These are phyloP conservation scores for Arachis monticola DNA, from an alignment of 331 rosid species.

Conservation along the genomic window DNA sequence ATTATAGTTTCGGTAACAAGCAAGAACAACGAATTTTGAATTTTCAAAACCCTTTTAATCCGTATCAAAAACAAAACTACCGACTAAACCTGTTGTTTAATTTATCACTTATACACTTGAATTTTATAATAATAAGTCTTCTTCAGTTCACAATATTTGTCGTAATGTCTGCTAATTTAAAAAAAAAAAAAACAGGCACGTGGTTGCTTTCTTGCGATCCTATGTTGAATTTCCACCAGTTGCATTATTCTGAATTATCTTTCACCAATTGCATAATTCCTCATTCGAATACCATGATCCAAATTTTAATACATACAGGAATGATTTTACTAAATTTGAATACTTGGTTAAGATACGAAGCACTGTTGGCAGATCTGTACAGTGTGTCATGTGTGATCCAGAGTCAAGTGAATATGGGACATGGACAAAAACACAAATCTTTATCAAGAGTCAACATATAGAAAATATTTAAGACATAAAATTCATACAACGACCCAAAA, in stretches of 20 bases:
- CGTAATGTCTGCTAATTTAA: too few species aligned
- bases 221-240: too few species aligned
- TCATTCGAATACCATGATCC: slow-evolving; percentile 18
- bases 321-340: not conserved
- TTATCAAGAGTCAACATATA: not conserved
- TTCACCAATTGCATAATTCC: too few species aligned
- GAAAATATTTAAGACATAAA: slow-evolving; percentile 1
- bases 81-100: too few species aligned
- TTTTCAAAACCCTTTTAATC: too few species aligned
- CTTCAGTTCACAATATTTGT: slow-evolving; percentile 45
- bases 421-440: slow-evolving; percentile 17
- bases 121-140: too few species aligned
- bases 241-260: too few species aligned
- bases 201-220: too few species aligned
- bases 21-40: not conserved
- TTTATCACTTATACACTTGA: too few species aligned
- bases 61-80: too few species aligned
- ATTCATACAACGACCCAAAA: slow-evolving; percentile 18
- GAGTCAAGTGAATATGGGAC: slow-evolving; percentile 32
- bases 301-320: not conserved
- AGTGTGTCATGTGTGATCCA: slow-evolving; percentile 28
- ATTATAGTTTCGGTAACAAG: too few species aligned
- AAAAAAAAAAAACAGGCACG: too few species aligned
- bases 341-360: slow-evolving; percentile 4
- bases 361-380: slow-evolving; percentile 39